These are phyloP conservation scores for Ascoidea rubescens DNA, from an alignment of 805 yeast genomes.

Conservation along the genomic window DNA sequence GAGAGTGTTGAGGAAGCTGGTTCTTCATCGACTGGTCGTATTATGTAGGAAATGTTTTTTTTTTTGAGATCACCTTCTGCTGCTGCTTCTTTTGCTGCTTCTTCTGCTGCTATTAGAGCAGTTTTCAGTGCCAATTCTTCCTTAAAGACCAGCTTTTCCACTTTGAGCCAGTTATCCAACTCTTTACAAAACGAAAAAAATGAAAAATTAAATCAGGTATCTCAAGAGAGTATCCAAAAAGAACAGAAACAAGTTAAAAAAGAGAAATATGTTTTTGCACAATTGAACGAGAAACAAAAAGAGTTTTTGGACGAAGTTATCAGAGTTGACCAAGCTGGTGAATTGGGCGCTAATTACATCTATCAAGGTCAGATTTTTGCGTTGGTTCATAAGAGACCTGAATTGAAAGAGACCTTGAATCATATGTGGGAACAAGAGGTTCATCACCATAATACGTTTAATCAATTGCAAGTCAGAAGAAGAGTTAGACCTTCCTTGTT, in stretches of 20 bases:
- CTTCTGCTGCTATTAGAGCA: not conserved
- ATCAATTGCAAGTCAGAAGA: slow-evolving; percentile 55
- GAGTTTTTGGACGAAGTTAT: slow-evolving; percentile 64
- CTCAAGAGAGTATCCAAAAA: not conserved
- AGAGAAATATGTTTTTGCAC: slow-evolving; percentile 12
- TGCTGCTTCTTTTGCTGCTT: too few species aligned
- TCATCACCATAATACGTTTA: slow-evolving; percentile 79
- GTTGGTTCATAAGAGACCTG: slow-evolving; percentile 55
- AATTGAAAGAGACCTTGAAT: slow-evolving; percentile 61
- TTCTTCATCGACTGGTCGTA: too few species aligned
- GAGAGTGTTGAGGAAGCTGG: too few species aligned
- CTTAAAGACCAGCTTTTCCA: not conserved
- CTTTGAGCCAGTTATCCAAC: not conserved
- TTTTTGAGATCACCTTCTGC: too few species aligned
- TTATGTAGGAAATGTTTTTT: too few species aligned
- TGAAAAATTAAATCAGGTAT: too few species aligned
- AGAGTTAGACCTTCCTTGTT: slow-evolving; percentile 84
- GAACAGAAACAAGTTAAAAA: not conserved
- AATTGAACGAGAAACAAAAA: slow-evolving; percentile 36
- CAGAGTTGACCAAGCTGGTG: slow-evolving; percentile 97
- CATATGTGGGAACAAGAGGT: slow-evolving; percentile 99
- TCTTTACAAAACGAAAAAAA: not conserved
- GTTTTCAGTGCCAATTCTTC: not conserved
- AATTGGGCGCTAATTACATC: slow-evolving; percentile 87
- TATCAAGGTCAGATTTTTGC: slow-evolving; percentile 84